Percentiles rank a stretch among this genome's conserved stretches.
These are phyloP conservation scores for Ogataea corticis DNA, from an alignment of 805 yeast species.

Conservation along the genomic window DNA sequence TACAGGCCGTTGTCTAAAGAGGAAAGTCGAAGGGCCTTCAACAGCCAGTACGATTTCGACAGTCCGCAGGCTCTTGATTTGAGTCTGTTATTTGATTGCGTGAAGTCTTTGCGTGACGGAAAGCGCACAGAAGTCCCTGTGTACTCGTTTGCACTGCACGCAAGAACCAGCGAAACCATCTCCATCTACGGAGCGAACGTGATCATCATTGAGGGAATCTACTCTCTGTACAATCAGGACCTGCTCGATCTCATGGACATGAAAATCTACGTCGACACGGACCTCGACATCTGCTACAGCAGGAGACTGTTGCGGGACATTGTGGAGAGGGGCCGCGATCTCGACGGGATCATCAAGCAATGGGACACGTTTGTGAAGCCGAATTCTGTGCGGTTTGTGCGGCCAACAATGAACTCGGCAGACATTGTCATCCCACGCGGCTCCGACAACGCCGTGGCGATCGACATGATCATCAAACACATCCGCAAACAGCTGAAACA, in stretches of 20 bases:
- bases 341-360: slow-evolving; percentile 78
- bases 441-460: slow-evolving; percentile 77
- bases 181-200: slow-evolving; percentile 93
- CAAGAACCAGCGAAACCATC: slow-evolving; percentile 59
- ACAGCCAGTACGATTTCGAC: slow-evolving; percentile 80
- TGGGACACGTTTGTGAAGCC: slow-evolving; percentile 95
- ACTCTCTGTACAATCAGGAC: slow-evolving; percentile 72
- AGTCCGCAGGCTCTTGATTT: slow-evolving; percentile 82
- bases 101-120: slow-evolving; percentile 71
- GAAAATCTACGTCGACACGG: slow-evolving; percentile 91
- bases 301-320: slow-evolving; percentile 87
- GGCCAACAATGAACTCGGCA: slow-evolving; percentile 75
- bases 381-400: slow-evolving; percentile 72
- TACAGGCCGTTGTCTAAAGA: slow-evolving; percentile 72
- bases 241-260: slow-evolving; percentile 77
- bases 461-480: slow-evolving; percentile 76
- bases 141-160: slow-evolving; percentile 65
- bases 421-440: slow-evolving; percentile 92
- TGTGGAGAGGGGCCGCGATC: slow-evolving; percentile 79
- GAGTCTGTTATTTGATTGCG: slow-evolving; percentile 64
- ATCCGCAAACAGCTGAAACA: slow-evolving; percentile 66
- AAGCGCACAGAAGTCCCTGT: slow-evolving; percentile 64
- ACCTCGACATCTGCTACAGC: slow-evolving; percentile 87
- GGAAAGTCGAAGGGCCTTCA: slow-evolving; percentile 62
- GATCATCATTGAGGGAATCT: slow-evolving; percentile 88